Evolutionary conservation across 2,329 filamentous ascomycete genomes (phyloP).

Genomic region (Cladosporium oxysporum): DNA sequence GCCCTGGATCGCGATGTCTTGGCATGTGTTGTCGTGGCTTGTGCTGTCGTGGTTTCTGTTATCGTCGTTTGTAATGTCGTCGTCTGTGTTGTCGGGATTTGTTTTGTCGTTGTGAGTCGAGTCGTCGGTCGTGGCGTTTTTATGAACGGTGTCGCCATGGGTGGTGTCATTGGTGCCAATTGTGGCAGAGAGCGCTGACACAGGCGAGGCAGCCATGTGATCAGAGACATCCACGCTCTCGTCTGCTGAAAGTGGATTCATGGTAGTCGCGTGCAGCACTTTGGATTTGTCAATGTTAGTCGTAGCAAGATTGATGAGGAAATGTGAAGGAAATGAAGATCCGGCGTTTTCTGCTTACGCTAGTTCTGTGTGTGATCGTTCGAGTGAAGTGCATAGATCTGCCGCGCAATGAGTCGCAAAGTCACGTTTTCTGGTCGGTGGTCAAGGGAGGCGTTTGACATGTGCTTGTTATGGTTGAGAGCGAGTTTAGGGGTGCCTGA

Average conservation of each 20-base stretch:
- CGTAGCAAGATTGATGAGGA: not conserved
- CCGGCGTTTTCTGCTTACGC: not conserved
- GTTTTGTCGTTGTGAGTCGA: too few species aligned
- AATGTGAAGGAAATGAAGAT: not conserved
- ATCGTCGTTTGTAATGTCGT: too few species aligned
- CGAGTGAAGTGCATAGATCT: not conserved
- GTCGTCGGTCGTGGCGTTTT: too few species aligned
- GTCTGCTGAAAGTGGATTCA: not conserved
- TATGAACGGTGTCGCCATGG: not conserved
- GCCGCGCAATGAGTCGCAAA: not conserved
- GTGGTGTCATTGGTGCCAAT: not conserved
- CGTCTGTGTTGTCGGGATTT: too few species aligned
- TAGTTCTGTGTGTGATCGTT: not conserved
- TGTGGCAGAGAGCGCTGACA: not conserved
- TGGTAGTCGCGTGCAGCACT: not conserved
- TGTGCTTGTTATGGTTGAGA: not conserved
- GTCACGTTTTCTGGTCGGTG: not conserved
- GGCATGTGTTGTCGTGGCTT: too few species aligned
- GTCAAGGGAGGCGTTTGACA: not conserved
- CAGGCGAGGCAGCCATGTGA: not conserved
- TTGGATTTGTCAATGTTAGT: not conserved
- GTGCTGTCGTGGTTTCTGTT: too few species aligned
- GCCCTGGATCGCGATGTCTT: too few species aligned
- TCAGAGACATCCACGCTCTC: not conserved
- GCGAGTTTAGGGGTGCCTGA: not conserved